These are phyloP conservation scores for Dryas integrifolia DNA, from an alignment of 331 rosid genomes.

Conservation along the genomic window DNA sequence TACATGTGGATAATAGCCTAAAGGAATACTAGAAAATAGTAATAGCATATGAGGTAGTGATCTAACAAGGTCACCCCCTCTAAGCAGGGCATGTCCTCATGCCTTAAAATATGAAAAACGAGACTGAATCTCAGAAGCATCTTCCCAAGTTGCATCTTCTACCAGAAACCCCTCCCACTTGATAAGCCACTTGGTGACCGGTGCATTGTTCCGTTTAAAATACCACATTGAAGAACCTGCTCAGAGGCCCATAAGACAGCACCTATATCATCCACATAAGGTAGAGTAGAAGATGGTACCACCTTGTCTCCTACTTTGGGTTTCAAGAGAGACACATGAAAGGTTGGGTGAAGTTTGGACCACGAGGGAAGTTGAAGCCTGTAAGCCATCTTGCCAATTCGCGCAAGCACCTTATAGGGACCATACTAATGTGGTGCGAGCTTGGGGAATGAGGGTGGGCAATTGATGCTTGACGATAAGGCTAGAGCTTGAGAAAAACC, in stretches of 20 bases:
- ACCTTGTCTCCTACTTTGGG: no score
- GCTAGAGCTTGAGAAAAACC: not conserved
- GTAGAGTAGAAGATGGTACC: not conserved
- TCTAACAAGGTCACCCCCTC: not conserved
- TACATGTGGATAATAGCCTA: no score
- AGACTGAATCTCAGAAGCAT: no score
- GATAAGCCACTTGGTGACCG: not conserved
- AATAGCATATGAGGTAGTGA: no score
- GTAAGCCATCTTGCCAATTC: not conserved
- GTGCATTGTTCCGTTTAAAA: no score
- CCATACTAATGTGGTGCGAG: not conserved
- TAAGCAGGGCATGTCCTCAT: not conserved
- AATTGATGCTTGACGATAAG: not conserved
- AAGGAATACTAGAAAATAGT: no score
- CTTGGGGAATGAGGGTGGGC: not conserved
- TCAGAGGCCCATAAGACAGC: not conserved
- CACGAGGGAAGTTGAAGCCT: no score
- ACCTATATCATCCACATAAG: not conserved
- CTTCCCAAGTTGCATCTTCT: not conserved
- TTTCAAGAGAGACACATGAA: no score
- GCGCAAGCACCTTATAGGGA: not conserved
- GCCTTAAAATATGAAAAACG: not conserved
- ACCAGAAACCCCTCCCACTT: not conserved
- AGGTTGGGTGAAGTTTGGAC: no score
- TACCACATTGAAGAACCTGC: not conserved